Base-by-base conservation (phyloP, 768 basidiomycete species). In the Mycena amicta region DNA sequence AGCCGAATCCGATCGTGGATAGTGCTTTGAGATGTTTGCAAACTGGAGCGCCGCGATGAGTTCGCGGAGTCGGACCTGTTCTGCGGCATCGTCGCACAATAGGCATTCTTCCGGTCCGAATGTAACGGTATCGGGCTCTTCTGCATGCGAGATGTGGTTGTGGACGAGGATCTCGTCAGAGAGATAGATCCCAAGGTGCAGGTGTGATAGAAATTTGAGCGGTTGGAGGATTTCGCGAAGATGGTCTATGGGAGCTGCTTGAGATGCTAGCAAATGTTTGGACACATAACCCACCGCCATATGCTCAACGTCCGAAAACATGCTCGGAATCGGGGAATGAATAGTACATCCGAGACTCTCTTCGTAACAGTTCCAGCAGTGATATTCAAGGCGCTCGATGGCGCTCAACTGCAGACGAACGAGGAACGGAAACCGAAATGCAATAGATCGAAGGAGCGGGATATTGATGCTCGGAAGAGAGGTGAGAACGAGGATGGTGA, bases 251-350 rank as follows among this genome's bases (percentile, higher is more conserved):
- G 28, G 5, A 26, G 39, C 13, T 54, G 23, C 49, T 50, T 13
- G 58, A 27, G 40, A 11, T 40, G 26, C 5, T n/a, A 22, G 26
- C 45, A 54, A 18, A 30, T 29, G 3, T 45, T 22, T 53, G 52
- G 28, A 58, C 55, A 52, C 15, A 23, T 51, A 23, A 74, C 86
- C 69, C 71, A 90, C 89, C 53, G 82, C 80, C 56, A 90, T 73
- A 13, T 71, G 68, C 46, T 71, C 64, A 6, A 72, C 76, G 26
- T 77, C 73, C 16, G 68, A 53, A 63, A 77, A 86, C 26, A 78
- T 67, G 18, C 82, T 80, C 5, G 83, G 83, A 55, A 90, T 75
- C 0, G 88, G 88, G 5, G 88, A 90, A 69, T 90, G 87, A 3
- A 78, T 58, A 25, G 78, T 77, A 50, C 77, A 75, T 8, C 72